Evolutionary conservation across 352 stramenopile genomes (phyloP).

Genomic region (Globisporangium barbulae): DNA sequence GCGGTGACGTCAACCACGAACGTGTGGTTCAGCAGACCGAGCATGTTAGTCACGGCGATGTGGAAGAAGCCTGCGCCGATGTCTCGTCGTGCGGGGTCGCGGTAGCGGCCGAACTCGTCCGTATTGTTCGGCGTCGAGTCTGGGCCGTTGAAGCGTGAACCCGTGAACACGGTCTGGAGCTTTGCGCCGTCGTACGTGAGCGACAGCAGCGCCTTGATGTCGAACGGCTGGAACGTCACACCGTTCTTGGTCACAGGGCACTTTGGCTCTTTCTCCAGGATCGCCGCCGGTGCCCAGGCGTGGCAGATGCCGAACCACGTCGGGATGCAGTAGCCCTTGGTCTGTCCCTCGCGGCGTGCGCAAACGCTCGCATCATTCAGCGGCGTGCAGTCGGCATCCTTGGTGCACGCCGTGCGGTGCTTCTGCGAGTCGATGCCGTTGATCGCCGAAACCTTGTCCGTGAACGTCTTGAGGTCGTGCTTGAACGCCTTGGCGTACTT

Average conservation of each 20-base stretch:
- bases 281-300: conserved; percentile 50
- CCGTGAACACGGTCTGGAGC: conserved; percentile 51
- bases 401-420: conserved; percentile 26
- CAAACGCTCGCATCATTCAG: conserved; percentile 44
- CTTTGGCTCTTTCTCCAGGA: conserved; percentile 42
- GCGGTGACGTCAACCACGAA: conserved; percentile 54
- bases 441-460: conserved; percentile 42
- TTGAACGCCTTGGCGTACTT: conserved; percentile 54
- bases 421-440: conserved; percentile 45
- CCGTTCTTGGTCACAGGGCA: conserved; percentile 51
- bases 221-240: conserved; percentile 47
- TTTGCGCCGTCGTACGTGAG: conserved; percentile 47
- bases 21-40: conserved; percentile 40
- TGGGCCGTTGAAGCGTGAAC: conserved; percentile 38
- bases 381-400: conserved; percentile 25
- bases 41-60: conserved; percentile 46
- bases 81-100: conserved; percentile 33
- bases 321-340: conserved; percentile 41
- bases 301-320: conserved; percentile 65
- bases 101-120: conserved; percentile 45
- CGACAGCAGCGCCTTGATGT: conserved; percentile 57
- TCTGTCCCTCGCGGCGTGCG: conserved; percentile 28
- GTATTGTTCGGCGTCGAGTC: conserved; percentile 37
- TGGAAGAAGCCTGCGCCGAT: conserved; percentile 50
- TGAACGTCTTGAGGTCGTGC: conserved; percentile 33